Evolutionary conservation across 2,329 filamentous ascomycete genomes (phyloP).

Genomic region (Erysiphe neolycopersici): DNA sequence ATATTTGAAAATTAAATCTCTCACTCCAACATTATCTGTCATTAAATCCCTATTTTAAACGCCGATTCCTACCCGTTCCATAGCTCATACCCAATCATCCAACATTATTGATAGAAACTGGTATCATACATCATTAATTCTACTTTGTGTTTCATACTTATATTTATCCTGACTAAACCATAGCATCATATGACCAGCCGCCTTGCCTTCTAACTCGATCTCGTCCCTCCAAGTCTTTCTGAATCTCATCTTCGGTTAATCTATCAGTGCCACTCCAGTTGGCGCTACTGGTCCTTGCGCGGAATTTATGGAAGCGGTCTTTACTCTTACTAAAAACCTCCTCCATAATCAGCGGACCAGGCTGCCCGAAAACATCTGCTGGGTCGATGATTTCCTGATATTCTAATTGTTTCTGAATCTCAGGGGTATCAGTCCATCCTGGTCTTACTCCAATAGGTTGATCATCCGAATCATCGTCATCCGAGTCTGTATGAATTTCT

Average conservation of each 20-base stretch:
- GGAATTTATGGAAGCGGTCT: slow-evolving; percentile 64
- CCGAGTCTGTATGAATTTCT: slow-evolving; percentile 85
- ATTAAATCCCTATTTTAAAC: too few species aligned
- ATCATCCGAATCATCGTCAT: slow-evolving; percentile 49
- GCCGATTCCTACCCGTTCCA: too few species aligned
- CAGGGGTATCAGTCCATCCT: slow-evolving; percentile 71
- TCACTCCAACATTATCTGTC: too few species aligned
- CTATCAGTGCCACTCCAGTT: slow-evolving; percentile 71
- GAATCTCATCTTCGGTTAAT: slow-evolving; percentile 69
- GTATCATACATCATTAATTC: background rate
- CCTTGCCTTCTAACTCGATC: slow-evolving; percentile 60
- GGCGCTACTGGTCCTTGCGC: slow-evolving; percentile 73
- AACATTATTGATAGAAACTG: too few species aligned
- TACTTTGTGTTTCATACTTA: background rate
- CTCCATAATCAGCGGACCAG: slow-evolving; percentile 75
- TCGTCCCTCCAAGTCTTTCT: slow-evolving; percentile 50
- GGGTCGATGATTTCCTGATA: slow-evolving; percentile 71
- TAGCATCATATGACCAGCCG: slow-evolving; percentile 43
- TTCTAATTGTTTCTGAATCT: slow-evolving; percentile 47
- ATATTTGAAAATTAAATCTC: too few species aligned
- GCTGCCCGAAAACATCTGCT: slow-evolving; percentile 64
- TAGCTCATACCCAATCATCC: too few species aligned
- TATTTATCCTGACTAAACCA: slow-evolving; percentile 8
- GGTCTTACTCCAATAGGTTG: slow-evolving; percentile 36
- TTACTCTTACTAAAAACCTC: slow-evolving; percentile 85